Conservation (phyloP, 2,329 filamentous ascomycete genomes). For the Exophiala aquamarina region DNA sequence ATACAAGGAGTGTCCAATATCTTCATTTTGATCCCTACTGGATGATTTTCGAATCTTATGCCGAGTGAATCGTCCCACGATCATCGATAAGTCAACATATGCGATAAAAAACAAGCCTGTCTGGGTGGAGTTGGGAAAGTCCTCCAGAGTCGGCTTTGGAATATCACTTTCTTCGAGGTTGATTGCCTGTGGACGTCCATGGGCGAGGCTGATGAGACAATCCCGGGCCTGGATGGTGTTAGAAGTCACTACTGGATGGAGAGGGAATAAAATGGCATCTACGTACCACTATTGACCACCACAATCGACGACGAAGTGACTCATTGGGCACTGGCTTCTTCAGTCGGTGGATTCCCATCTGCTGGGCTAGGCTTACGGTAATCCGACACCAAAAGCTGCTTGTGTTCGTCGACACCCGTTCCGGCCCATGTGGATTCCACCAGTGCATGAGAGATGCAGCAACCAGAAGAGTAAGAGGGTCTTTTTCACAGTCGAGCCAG, state of each 20-base stretch:
- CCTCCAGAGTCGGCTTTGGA: conserved; percentile 35
- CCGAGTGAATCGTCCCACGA: conserved; percentile 43
- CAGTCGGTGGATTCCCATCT: conserved; percentile 46
- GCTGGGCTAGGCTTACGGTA: conserved; percentile 45
- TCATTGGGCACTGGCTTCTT: conserved; percentile 17
- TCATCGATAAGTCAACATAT: conserved; percentile 41
- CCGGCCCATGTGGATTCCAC: conserved; percentile 44
- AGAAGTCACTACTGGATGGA: too few species aligned
- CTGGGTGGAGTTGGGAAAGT: conserved; percentile 32
- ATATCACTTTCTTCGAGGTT: conserved; percentile 43
- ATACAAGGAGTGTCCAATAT: neutral
- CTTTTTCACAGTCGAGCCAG: conserved; percentile 41
- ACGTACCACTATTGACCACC: conserved; percentile 41
- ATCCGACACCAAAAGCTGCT: conserved; percentile 47
- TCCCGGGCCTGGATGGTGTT: conserved; percentile 29
- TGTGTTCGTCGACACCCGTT: conserved; percentile 40
- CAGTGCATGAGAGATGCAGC: conserved; percentile 44
- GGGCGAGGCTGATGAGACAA: conserved; percentile 41
- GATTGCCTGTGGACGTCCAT: conserved; percentile 42
- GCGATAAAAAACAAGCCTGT: conserved; percentile 38
- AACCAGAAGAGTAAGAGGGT: conserved; percentile 38
- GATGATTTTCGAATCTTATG: conserved; percentile 28
- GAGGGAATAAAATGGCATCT: neutral
- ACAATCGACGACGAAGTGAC: conserved; percentile 37
- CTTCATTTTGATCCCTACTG: neutral